Evolutionary conservation across 2,329 filamentous ascomycete species (phyloP).

Genomic region (Botrytis cinerea): DNA sequence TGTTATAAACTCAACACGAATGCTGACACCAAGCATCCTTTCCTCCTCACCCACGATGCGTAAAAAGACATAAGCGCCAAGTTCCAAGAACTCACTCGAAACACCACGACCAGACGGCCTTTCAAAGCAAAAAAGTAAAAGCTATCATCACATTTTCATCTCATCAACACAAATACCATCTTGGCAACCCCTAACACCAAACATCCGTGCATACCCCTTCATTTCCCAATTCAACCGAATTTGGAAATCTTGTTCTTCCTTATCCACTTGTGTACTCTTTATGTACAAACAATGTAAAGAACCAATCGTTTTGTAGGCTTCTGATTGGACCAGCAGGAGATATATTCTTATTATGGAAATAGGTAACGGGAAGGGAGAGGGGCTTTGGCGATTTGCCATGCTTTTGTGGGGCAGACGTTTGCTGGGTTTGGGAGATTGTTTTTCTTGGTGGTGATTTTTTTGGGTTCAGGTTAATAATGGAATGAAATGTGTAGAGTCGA

Average conservation of each 20-base stretch:
- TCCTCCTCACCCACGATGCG: neutral
- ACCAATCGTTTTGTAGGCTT: neutral
- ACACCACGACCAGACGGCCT: neutral
- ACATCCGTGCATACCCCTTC: slow-evolving; percentile 18
- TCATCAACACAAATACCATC: neutral
- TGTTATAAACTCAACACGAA: neutral
- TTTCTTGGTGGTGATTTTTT: neutral
- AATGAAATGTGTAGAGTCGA: neutral
- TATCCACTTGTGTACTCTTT: neutral
- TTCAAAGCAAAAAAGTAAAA: neutral
- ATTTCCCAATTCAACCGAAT: neutral
- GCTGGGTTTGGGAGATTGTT: neutral
- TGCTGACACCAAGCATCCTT: neutral
- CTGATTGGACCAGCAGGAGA: neutral
- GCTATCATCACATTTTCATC: neutral
- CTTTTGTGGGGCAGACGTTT: neutral
- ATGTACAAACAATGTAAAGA: neutral
- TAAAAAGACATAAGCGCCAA: neutral
- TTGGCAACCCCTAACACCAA: slow-evolving; percentile 1
- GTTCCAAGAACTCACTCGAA: neutral
- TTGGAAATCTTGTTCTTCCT: neutral
- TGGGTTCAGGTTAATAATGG: neutral
- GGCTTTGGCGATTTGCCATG: neutral
- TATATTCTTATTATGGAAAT: neutral
- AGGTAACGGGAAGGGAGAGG: neutral